phyloP scores from a whole-genome alignment of 352 stramenopile genomes.

The Pelagophyceae sp. region DNA sequence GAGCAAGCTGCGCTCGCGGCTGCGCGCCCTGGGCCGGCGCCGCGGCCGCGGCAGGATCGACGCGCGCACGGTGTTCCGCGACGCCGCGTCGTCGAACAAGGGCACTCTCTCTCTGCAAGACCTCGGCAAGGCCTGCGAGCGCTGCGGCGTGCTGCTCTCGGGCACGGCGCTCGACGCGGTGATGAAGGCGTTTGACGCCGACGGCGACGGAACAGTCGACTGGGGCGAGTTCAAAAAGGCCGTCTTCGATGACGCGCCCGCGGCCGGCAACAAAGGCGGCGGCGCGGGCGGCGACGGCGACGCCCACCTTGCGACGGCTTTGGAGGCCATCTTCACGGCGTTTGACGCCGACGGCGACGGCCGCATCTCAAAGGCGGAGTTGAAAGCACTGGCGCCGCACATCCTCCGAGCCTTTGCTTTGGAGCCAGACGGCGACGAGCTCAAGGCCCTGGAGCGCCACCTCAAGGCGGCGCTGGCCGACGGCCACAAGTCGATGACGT shows the following conservation, averaged over 20 bases:
- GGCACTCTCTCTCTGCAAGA: not conserved
- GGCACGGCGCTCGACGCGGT: not conserved
- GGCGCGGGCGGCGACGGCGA: not conserved
- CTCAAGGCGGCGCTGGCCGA: not conserved
- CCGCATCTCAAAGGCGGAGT: not conserved
- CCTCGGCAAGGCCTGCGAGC: not conserved
- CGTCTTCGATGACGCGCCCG: not conserved
- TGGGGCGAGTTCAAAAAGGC: slow-evolving; percentile 3
- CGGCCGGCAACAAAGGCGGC: not conserved
- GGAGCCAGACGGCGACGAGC: not conserved
- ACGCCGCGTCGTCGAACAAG: not conserved
- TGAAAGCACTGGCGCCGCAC: not conserved
- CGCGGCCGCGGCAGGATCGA: not conserved
- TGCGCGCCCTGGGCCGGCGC: not conserved
- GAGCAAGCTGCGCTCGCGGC: not conserved
- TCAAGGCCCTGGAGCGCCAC: not conserved
- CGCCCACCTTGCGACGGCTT: not conserved
- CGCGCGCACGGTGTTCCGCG: slow-evolving; percentile 7
- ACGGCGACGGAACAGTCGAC: not conserved
- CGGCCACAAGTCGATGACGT: not conserved
- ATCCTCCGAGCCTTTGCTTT: slow-evolving; percentile 3
- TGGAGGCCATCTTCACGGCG: slow-evolving; percentile 4
- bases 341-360: slow-evolving; percentile 2
- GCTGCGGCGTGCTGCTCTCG: not conserved
- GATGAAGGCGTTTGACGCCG: not conserved